These are phyloP conservation scores for Harrya chromipes DNA, from an alignment of 768 basidiomycete species.

Conservation along the genomic window DNA sequence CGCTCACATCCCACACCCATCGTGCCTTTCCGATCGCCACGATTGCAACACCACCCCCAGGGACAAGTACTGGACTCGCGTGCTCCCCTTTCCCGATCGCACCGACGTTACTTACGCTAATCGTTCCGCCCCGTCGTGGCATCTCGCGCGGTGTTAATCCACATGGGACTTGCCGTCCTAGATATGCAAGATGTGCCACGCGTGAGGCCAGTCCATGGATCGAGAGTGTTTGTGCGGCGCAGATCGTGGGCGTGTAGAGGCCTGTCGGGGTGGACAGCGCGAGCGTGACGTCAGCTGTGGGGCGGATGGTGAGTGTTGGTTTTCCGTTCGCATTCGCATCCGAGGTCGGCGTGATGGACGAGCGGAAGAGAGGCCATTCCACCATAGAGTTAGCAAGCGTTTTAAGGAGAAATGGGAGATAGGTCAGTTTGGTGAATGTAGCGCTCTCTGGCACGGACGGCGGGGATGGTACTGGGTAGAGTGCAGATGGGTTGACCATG, in stretches of 20 bases:
- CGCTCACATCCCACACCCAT: constrained; percentile 72
- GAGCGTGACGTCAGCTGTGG: constrained; percentile 69
- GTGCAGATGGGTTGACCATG: constrained; percentile 38
- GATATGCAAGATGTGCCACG: constrained; percentile 56
- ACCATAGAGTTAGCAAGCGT: constrained; percentile 76
- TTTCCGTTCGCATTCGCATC: constrained; percentile 34
- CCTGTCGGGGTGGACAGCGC: constrained; percentile 81
- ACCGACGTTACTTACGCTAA: constrained; percentile 82
- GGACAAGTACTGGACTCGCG: constrained; percentile 74
- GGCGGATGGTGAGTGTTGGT: constrained; percentile 70
- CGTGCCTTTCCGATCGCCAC: constrained; percentile 76
- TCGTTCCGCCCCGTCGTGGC: constrained; percentile 72
- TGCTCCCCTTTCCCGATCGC: constrained; percentile 69
- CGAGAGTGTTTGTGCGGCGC: constrained; percentile 48
- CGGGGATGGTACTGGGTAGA: constrained; percentile 38
- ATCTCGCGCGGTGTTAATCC: constrained; percentile 65
- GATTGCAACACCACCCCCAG: constrained; percentile 82
- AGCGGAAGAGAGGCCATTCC: constrained; percentile 81
- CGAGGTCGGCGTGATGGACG: constrained; percentile 56
- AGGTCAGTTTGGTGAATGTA: constrained; percentile 67
- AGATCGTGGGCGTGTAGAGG: constrained; percentile 76
- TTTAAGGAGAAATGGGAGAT: constrained; percentile 82
- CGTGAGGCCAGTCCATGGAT: constrained; percentile 61
- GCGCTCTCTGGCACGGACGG: constrained; percentile 47
- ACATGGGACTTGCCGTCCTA: constrained; percentile 66